Evolutionary conservation across 1,139 yeast species (phyloP).

Genomic region (Pichia cactophila): DNA sequence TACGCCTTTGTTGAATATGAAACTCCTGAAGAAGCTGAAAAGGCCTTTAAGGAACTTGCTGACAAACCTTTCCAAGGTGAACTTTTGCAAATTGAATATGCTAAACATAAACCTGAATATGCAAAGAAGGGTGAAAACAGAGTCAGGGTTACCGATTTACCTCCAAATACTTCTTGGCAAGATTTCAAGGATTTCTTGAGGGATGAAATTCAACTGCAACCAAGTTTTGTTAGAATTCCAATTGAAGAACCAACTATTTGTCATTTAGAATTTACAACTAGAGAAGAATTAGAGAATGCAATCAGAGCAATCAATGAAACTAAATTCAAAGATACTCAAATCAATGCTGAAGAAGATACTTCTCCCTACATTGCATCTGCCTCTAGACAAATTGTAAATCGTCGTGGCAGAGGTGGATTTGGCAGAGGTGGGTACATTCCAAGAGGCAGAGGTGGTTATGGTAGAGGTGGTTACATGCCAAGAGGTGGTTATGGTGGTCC

Average conservation of each 20-base stretch:
- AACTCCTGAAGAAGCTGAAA: constrained; percentile 54
- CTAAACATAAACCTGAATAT: constrained; percentile 45
- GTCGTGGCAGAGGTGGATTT: constrained; percentile 33
- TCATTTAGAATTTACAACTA: constrained; percentile 61
- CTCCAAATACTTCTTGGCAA: constrained; percentile 78
- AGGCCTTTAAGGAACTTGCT: constrained; percentile 58
- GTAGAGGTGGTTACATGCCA: constrained; percentile 31
- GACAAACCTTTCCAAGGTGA: constrained; percentile 42
- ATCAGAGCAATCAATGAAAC: constrained; percentile 61
- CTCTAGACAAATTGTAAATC: constrained; percentile 42
- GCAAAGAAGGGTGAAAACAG: constrained; percentile 62
- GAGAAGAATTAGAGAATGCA: constrained; percentile 67
- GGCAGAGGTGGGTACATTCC: constrained; percentile 24
- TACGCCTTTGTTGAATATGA: constrained; percentile 71
- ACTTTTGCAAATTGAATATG: constrained; percentile 59
- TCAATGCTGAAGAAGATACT: constrained; percentile 71
- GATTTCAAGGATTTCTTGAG: constrained; percentile 74
- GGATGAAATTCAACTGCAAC: constrained; percentile 57
- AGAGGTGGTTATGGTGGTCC: constrained; percentile 25
- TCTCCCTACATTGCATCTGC: constrained; percentile 66
- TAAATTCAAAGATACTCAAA: constrained; percentile 59
- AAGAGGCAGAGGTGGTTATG: constrained; percentile 33
- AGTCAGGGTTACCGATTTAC: constrained; percentile 59
- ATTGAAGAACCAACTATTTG: constrained; percentile 69
- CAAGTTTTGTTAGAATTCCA: constrained; percentile 66